phyloP scores from a whole-genome alignment of 192 early-diverging fungal genomes.

The Backusella parvicylindrica region DNA sequence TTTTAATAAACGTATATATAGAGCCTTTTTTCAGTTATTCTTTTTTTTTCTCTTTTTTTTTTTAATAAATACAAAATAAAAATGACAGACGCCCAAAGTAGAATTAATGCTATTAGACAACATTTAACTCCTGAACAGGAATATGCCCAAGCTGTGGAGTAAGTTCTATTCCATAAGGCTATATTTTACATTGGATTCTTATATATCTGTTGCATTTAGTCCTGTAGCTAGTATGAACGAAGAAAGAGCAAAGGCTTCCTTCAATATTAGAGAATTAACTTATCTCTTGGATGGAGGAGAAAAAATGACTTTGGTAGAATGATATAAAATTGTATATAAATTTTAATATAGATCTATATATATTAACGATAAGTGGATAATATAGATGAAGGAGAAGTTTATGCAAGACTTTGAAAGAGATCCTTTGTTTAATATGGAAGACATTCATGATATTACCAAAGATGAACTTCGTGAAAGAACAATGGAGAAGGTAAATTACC shows the following conservation, averaged over 20 bases:
- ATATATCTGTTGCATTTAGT: constrained; percentile 11
- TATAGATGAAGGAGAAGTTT: constrained; percentile 68
- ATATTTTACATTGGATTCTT: neutral
- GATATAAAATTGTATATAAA: neutral
- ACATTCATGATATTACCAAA: constrained; percentile 76
- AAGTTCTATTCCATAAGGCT: neutral
- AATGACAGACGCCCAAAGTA: constrained; percentile 16
- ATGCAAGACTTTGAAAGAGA: constrained; percentile 86
- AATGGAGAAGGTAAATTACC: constrained; percentile 68
- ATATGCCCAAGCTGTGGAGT: constrained; percentile 23
- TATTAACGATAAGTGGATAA: neutral
- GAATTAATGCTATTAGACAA: constrained; percentile 24
- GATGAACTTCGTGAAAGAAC: constrained; percentile 76
- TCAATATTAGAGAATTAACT: constrained; percentile 77
- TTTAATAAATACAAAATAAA: neutral
- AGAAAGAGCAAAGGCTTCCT: constrained; percentile 73
- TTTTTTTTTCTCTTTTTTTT: neutral
- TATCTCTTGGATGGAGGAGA: constrained; percentile 82
- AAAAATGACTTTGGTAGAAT: constrained; percentile 38
- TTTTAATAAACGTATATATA: neutral
- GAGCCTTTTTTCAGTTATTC: neutral
- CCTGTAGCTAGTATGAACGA: constrained; percentile 49
- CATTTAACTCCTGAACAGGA: constrained; percentile 22
- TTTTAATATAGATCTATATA: constrained; percentile 34
- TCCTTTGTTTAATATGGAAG: constrained; percentile 73